These are phyloP conservation scores for Ziziphus jujuba DNA, from an alignment of 306 rosid genomes.

Conservation along the genomic window DNA sequence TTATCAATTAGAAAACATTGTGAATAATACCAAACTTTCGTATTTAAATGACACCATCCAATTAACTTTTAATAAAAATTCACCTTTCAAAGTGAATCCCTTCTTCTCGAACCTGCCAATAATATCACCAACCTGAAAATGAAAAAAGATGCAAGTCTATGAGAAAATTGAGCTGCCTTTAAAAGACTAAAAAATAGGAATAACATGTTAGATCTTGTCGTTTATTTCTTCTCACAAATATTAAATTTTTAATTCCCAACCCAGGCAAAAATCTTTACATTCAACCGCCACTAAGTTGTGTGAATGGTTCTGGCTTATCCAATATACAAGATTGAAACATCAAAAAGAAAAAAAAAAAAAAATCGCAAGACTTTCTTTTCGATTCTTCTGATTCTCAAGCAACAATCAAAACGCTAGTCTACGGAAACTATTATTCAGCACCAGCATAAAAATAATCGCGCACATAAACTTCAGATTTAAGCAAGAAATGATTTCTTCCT, in stretches of 20 bases:
- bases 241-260: too few species aligned
- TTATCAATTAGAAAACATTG: too few species aligned
- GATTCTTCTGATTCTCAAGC: neutral
- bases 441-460: neutral
- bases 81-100: constrained; percentile 86
- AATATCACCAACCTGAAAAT: constrained; percentile 73
- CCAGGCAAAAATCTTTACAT: too few species aligned
- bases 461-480: neutral
- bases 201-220: neutral
- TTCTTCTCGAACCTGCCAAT: constrained; percentile 95
- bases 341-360: too few species aligned
- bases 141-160: neutral
- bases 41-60: neutral
- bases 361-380: too few species aligned
- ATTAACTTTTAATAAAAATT: neutral
- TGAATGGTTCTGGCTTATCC: too few species aligned
- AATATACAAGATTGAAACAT: too few species aligned
- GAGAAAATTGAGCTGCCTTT: neutral
- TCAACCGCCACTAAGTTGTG: too few species aligned
- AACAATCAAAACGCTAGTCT: neutral
- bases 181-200: neutral
- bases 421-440: neutral
- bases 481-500: neutral
- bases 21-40: neutral
- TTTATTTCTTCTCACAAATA: neutral